A percentile compares a stretch with the other conserved stretches of the same genome.
Conservation (phyloP, 257 asterid genomes). For the Jaltomata sinuosa region DNA sequence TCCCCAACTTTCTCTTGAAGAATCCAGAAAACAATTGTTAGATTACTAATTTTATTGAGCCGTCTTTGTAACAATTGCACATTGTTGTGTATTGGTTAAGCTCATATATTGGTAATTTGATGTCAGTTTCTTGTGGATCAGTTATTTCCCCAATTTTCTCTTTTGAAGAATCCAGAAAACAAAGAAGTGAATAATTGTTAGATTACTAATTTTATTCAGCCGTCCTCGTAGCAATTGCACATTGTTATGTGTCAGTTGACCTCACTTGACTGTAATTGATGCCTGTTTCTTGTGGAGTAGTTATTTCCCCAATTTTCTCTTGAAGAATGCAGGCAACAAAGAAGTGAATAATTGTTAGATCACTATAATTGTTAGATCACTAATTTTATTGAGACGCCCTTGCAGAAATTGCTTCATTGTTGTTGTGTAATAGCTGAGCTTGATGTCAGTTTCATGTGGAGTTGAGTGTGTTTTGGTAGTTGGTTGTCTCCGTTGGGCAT, state of each 20-base stretch:
- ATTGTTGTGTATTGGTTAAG: not conserved
- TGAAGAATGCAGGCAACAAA: not conserved
- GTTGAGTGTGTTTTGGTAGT: slow-evolving; percentile 51
- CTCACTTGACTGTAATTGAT: no score
- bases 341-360: not conserved
- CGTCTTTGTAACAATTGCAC: not conserved
- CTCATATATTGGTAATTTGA: not conserved
- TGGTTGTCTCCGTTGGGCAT: slow-evolving; percentile 95
- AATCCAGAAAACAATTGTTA: not conserved
- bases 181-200: no score
- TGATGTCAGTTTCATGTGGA: slow-evolving; percentile 31
- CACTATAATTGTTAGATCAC: not conserved
- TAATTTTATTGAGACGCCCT: not conserved
- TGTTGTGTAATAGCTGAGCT: not conserved
- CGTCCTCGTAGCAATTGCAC: no score
- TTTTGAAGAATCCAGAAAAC: no score
- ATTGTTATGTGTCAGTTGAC: no score
- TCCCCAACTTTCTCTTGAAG: not conserved
- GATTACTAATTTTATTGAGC: no score
- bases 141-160: not conserved
- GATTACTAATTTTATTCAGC: not conserved
- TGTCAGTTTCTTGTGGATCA: not conserved
- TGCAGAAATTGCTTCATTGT: no score
- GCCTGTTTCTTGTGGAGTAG: no score
- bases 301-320: no score